These are phyloP conservation scores for Eutrema salsugineum DNA, from an alignment of 441 rosid species.

Conservation along the genomic window DNA sequence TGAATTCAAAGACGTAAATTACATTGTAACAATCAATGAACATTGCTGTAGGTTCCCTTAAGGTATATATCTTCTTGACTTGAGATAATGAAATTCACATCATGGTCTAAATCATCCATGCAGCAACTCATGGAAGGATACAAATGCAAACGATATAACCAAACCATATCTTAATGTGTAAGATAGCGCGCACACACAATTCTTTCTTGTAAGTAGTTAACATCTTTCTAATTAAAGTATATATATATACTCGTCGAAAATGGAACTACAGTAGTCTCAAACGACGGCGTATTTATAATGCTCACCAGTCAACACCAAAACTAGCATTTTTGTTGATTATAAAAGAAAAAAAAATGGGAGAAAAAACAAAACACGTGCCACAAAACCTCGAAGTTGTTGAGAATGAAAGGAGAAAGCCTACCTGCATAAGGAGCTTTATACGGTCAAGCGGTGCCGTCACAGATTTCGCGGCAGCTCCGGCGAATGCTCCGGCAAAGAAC, in stretches of 20 bases:
- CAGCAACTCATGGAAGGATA: neutral
- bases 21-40: neutral
- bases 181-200: neutral
- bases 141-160: neutral
- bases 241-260: neutral
- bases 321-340: neutral
- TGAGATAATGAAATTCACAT: neutral
- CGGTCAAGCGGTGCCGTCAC: slow-evolving; percentile 98
- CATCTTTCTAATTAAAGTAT: neutral
- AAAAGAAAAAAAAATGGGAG: neutral
- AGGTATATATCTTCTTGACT: neutral
- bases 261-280: neutral
- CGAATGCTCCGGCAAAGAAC: slow-evolving; percentile 84
- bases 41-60: neutral
- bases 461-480: slow-evolving; percentile 95
- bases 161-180: neutral
- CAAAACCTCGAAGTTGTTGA: slow-evolving; percentile 29
- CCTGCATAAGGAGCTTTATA: slow-evolving; percentile 96
- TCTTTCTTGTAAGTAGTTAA: neutral
- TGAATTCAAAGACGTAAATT: neutral
- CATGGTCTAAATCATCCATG: neutral
- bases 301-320: slow-evolving; percentile 1
- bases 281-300: slow-evolving; percentile 10
- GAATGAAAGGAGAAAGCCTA: slow-evolving; percentile 15
- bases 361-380: slow-evolving; percentile 26